Percentiles rank a stretch among this genome's conserved stretches.
Conservation (phyloP, 805 yeast species). For the Candida arabinofermentans region DNA sequence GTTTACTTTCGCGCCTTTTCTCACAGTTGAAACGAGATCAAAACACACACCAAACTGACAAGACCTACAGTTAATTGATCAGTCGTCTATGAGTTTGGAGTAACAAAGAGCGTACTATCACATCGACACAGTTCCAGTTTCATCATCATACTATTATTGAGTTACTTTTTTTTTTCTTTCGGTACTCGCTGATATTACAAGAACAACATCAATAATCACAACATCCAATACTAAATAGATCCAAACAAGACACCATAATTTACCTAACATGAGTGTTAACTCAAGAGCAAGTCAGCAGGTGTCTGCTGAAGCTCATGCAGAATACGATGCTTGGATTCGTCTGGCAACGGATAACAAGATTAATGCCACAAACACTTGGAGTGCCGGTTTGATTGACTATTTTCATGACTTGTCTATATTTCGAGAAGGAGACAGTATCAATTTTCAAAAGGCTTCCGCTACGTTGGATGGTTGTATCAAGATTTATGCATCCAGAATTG, state of each 20-base stretch:
- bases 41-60: background rate
- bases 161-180: too few relatives aligned
- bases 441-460: slow-evolving; percentile 87
- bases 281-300: slow-evolving; percentile 9
- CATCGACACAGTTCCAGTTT: too few relatives aligned
- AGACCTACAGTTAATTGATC: too few relatives aligned
- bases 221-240: too few relatives aligned
- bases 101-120: too few relatives aligned
- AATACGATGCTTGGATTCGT: slow-evolving; percentile 78
- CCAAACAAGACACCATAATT: too few relatives aligned
- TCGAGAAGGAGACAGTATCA: slow-evolving; percentile 72
- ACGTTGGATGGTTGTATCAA: slow-evolving; percentile 94
- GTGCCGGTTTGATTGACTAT: slow-evolving; percentile 85
- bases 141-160: too few relatives aligned
- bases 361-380: slow-evolving; percentile 84
- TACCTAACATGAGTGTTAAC: too few relatives aligned
- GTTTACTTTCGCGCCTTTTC: background rate
- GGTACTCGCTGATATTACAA: too few relatives aligned
- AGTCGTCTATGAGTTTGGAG: too few relatives aligned
- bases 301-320: slow-evolving; percentile 32
- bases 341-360: slow-evolving; percentile 82
- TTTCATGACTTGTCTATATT: slow-evolving; percentile 78
- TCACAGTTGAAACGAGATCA: slow-evolving; percentile 5
- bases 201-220: too few relatives aligned
- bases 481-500: slow-evolving; percentile 86